Conservation (phyloP, 2,329 filamentous ascomycete species). For the Alternaria infectoria region DNA sequence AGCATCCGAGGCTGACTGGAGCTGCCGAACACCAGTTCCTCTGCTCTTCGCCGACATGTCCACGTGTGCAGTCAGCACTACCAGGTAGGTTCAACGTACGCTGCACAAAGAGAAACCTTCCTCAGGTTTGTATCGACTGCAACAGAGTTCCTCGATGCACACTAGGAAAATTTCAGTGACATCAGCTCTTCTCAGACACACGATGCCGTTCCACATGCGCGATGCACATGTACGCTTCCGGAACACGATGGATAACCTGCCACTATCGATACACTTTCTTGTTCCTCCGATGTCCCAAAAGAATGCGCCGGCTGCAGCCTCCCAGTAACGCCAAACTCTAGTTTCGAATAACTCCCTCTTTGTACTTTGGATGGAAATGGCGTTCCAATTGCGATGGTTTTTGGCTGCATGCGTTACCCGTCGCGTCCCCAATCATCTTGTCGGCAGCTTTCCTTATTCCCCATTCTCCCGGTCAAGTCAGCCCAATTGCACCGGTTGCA, state of each 20-base stretch:
- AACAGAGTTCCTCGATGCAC: constrained; percentile 2
- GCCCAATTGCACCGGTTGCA: constrained; percentile 4
- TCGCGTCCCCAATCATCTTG: neutral
- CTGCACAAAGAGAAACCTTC: neutral
- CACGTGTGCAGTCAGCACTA: neutral
- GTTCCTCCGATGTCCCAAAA: constrained; percentile 18
- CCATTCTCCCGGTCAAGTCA: constrained; percentile 13
- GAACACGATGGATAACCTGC: constrained; percentile 9
- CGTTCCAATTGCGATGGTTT: neutral
- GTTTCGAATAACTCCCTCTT: neutral
- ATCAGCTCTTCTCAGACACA: neutral
- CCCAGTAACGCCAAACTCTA: neutral
- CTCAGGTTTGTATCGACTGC: neutral
- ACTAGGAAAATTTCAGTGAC: neutral
- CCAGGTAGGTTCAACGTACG: neutral
- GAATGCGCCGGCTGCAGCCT: constrained; percentile 3
- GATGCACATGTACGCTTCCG: constrained; percentile 6
- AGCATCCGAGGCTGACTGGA: constrained; percentile 6
- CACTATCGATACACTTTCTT: constrained; percentile 27
- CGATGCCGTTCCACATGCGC: neutral
- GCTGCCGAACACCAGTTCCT: constrained; percentile 1
- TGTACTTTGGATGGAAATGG: neutral
- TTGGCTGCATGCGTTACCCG: neutral
- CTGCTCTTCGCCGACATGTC: neutral
- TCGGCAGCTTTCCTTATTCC: constrained; percentile 10